Percentiles rank a stretch among this genome's conserved stretches.
phyloP scores from a whole-genome alignment of 345 rosid species.

The Noccaea caerulescens region DNA sequence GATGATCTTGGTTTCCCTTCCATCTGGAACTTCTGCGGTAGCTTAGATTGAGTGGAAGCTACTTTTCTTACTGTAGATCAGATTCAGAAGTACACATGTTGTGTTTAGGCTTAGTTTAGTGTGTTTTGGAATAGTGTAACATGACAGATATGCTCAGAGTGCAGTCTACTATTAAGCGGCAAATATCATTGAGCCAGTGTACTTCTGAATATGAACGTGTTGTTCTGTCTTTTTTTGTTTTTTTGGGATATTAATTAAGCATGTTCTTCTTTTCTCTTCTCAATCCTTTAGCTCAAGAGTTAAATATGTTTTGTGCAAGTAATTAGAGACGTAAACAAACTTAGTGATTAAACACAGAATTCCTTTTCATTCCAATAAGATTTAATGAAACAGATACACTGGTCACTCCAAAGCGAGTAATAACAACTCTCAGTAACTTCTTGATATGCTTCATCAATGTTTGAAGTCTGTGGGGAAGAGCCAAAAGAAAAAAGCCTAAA shows the following conservation, averaged over 20 bases:
- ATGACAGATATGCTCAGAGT: slow-evolving; percentile 19
- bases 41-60: slow-evolving; percentile 34
- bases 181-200: slow-evolving; percentile 38
- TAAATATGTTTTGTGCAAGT: slow-evolving; percentile 9
- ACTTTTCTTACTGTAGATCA: slow-evolving; percentile 16
- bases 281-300: slow-evolving; percentile 16
- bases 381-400: slow-evolving; percentile 48
- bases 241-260: slow-evolving; percentile 22
- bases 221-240: slow-evolving; percentile 3
- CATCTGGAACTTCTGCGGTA: slow-evolving; percentile 72
- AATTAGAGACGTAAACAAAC: slow-evolving; percentile 18
- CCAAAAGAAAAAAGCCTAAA: slow-evolving; percentile 29
- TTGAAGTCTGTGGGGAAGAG: slow-evolving; percentile 12
- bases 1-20: slow-evolving; percentile 65
- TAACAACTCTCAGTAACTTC: slow-evolving; percentile 25
- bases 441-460: slow-evolving; percentile 24
- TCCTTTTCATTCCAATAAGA: slow-evolving; percentile 37
- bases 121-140: slow-evolving; percentile 28
- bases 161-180: slow-evolving; percentile 27
- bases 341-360: slow-evolving; percentile 25
- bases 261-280: neutral
- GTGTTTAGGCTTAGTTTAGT: slow-evolving; percentile 36
- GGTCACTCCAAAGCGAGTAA: slow-evolving; percentile 30
- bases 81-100: slow-evolving; percentile 34
- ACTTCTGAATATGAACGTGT: slow-evolving; percentile 35